Conservation (phyloP, 345 rosid species). For the Hibiscus mutabilis region DNA sequence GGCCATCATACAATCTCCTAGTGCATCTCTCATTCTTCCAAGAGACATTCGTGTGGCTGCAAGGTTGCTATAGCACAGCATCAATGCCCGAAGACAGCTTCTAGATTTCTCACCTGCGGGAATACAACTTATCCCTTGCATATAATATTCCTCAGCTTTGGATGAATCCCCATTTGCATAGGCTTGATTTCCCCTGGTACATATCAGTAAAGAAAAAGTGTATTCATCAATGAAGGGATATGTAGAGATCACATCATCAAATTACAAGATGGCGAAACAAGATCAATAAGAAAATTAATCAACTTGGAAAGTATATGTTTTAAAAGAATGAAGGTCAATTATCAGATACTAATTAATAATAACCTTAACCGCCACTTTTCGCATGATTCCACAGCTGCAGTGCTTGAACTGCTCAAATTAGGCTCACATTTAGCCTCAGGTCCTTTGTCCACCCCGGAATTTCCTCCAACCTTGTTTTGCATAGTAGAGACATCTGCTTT, state of each 20-base stretch:
- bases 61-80: slow-evolving; percentile 95
- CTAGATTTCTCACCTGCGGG: slow-evolving; percentile 58
- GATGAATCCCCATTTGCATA: slow-evolving; percentile 61
- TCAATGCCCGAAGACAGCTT: slow-evolving; percentile 76
- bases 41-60: slow-evolving; percentile 85
- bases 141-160: slow-evolving; percentile 83
- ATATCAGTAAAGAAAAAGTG: slow-evolving; percentile 18
- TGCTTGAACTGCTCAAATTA: slow-evolving; percentile 28
- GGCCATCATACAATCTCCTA: slow-evolving; percentile 75
- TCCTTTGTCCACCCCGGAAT: slow-evolving; percentile 31
- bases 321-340: neutral
- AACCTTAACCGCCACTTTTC: slow-evolving; percentile 98
- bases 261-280: slow-evolving; percentile 5
- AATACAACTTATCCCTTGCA: slow-evolving; percentile 66
- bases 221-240: slow-evolving; percentile 9
- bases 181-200: slow-evolving; percentile 88
- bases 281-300: neutral
- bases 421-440: slow-evolving; percentile 36
- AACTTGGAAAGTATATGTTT: neutral
- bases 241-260: slow-evolving; percentile 2
- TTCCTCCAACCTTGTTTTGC: slow-evolving; percentile 27
- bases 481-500: slow-evolving; percentile 27
- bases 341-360: slow-evolving; percentile 9
- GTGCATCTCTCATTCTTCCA: slow-evolving; percentile 88
- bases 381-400: slow-evolving; percentile 77